Base-by-base conservation (phyloP, 2,329 filamentous ascomycete genomes). In the Ophiostoma novo-ulmi region DNA sequence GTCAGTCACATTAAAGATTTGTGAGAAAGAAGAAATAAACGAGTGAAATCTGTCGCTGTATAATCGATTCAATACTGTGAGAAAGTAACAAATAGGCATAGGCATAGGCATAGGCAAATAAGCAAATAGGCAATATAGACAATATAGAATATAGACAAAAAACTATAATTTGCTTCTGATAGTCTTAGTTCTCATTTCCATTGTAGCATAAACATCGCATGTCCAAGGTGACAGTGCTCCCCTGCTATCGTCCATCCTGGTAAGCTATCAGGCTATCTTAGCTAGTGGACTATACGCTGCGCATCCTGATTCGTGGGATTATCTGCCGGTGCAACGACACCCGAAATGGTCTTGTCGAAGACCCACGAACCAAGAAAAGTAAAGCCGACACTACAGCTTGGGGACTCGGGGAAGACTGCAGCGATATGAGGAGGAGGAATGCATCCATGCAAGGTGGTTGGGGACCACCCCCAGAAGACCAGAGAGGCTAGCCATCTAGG, bases 271-370 rank as follows among this genome's bases (percentile, higher is more conserved):
- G 41, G 44, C 44, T n/a, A 48, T 48, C 44, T 48, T 20, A 8
- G 8, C 1, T 10, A 10, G 38, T 39, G 38, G 52, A 17, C 44
- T 17, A n/a, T 22, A 26, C n/a, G 11, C 10, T 26, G 11, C 38
- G 69, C 22, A 4, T 44, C 22, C 65, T 70, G 65, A 70, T 70
- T 70, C 52, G 70, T 70, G 70, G 70, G 11, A 20, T 68, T 44
- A 68, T 64, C 55, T 68, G 35, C 14, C 61, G 61, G 61, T 36
- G 61, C 35, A 64, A 38, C n/a, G 61, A 5, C 61, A 64, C 17
- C 61, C 61, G 61, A 64, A 13, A 14, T 20, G 61, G 61, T n/a
- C 8, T 66, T 36, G 61, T 55, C 31, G 22, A 55, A 22, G 5
- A 55, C 26, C 5, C 41, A 5, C 10, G 48, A 22, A 6, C 13